phyloP scores from a whole-genome alignment of 192 early-diverging fungal genomes.

The Geranomyces variabilis region DNA sequence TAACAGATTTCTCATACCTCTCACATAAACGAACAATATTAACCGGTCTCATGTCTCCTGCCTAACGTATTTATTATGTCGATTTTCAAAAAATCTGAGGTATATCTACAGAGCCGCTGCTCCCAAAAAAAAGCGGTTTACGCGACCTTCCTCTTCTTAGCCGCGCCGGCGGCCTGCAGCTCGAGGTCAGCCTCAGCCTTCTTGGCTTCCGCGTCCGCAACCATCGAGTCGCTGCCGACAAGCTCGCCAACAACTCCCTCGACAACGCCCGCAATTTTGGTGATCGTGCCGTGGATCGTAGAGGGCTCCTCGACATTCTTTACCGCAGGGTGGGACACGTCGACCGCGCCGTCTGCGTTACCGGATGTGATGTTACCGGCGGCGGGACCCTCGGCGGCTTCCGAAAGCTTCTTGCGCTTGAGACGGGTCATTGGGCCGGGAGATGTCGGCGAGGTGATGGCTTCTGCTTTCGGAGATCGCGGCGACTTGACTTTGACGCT shows the following conservation, averaged over 20 bases:
- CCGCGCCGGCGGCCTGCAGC: constrained; percentile 15
- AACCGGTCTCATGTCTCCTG: too few species aligned
- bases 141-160: constrained; percentile 21
- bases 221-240: constrained; percentile 30
- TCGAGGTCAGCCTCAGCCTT: constrained; percentile 20
- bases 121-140: too few species aligned
- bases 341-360: not conserved
- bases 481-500: not conserved
- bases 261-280: constrained; percentile 31
- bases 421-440: constrained; percentile 25
- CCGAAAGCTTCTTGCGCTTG: constrained; percentile 36
- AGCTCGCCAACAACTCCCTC: constrained; percentile 32
- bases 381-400: constrained; percentile 19
- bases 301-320: constrained; percentile 5
- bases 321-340: not conserved
- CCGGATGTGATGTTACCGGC: not conserved
- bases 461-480: not conserved
- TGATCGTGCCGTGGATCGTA: constrained; percentile 23
- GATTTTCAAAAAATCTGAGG: too few species aligned
- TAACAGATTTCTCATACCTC: too few species aligned
- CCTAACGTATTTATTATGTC: too few species aligned
- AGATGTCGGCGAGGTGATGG: not conserved
- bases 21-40: too few species aligned
- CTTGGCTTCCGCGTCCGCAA: constrained; percentile 24
- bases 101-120: too few species aligned